phyloP scores from a whole-genome alignment of 2,329 filamentous ascomycete species.

The Tricladium varicosporioides region DNA sequence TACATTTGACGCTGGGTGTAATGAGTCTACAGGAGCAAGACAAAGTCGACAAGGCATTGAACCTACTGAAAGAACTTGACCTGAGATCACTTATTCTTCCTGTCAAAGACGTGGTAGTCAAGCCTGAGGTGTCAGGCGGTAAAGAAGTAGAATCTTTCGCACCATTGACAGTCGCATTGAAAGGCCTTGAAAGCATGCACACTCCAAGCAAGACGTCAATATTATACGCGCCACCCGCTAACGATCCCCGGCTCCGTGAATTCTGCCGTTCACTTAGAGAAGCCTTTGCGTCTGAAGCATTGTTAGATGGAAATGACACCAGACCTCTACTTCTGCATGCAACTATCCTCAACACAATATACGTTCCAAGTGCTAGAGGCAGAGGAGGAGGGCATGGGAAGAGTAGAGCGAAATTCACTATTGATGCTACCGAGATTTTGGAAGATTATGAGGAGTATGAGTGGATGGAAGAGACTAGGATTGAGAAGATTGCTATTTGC shows the following conservation, averaged over 20 bases:
- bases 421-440: conserved; percentile 57
- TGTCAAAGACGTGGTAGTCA: conserved; percentile 39
- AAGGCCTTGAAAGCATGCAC: conserved; percentile 62
- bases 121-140: conserved; percentile 6
- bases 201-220: conserved; percentile 52
- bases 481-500: conserved; percentile 77
- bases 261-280: conserved; percentile 58
- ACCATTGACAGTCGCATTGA: conserved; percentile 45
- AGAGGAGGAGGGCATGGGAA: conserved; percentile 30
- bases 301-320: conserved; percentile 53
- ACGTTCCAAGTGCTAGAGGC: conserved; percentile 45
- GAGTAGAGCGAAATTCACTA: conserved; percentile 31
- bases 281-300: conserved; percentile 52
- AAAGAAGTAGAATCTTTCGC: background rate
- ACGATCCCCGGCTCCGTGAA: conserved; percentile 49
- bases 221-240: conserved; percentile 62
- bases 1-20: conserved; percentile 85
- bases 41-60: conserved; percentile 44
- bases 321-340: conserved; percentile 75
- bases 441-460: conserved; percentile 60
- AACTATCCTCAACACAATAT: conserved; percentile 83
- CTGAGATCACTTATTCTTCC: conserved; percentile 38
- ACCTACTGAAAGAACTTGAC: conserved; percentile 45
- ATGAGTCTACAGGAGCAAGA: conserved; percentile 66
- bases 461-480: conserved; percentile 66